A percentile compares a stretch with the other conserved stretches of the same genome.
These are phyloP conservation scores for Plasmodium inui DNA, from an alignment of 169 alveolate genomes.

Conservation along the genomic window DNA sequence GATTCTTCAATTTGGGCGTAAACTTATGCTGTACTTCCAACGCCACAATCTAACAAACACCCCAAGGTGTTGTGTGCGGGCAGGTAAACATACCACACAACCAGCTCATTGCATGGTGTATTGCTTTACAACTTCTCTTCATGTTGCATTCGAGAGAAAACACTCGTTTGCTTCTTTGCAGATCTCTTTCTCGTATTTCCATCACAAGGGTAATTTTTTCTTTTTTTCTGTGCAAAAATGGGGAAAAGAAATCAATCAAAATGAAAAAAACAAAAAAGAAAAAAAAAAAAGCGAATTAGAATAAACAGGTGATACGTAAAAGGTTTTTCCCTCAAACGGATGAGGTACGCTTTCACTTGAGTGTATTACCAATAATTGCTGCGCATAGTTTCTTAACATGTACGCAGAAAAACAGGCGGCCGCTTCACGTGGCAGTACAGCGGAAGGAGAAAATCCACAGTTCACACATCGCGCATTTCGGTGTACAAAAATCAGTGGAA, in stretches of 20 bases:
- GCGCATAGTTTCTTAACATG: not conserved
- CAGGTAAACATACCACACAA: not conserved
- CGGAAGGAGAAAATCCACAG: not conserved
- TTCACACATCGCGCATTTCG: not conserved
- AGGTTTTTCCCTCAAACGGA: not conserved
- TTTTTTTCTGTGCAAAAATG: not conserved
- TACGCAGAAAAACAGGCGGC: not conserved
- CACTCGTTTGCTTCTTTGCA: not conserved
- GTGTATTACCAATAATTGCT: not conserved
- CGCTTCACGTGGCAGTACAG: not conserved
- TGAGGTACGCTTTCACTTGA: not conserved
- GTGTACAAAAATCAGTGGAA: slow-evolving; percentile 2
- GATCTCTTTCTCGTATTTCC: not conserved
- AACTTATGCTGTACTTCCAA: not conserved
- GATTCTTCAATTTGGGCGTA: not conserved
- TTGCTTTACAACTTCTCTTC: not conserved
- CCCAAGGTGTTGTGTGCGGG: not conserved
- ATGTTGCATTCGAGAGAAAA: not conserved
- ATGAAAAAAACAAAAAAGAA: not conserved
- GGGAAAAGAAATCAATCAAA: not conserved
- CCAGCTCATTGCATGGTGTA: not conserved
- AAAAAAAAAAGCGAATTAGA: not conserved
- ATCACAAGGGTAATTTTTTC: not conserved
- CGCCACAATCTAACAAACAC: not conserved
- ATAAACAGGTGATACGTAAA: not conserved